Evolutionary conservation across 2,329 filamentous ascomycete species (phyloP).

Genomic region (Lecanicillium sp.): DNA sequence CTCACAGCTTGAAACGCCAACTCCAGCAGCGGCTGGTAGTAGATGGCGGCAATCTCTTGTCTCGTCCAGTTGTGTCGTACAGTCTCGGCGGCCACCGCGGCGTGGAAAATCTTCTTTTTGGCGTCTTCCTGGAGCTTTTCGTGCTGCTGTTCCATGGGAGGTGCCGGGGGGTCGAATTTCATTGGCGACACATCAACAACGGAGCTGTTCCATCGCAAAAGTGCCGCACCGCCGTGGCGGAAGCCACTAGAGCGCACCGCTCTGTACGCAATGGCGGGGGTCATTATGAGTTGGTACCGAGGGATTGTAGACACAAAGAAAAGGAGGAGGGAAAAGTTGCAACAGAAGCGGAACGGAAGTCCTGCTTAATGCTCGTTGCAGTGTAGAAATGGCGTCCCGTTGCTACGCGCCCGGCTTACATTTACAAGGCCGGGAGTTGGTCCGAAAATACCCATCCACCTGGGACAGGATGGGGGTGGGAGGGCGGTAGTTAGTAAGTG

Average conservation of each 20-base stretch:
- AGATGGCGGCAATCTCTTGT: constrained; percentile 75
- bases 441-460: constrained; percentile 7
- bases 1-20: constrained; percentile 67
- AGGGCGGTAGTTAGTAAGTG: too few relatives aligned
- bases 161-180: constrained; percentile 10
- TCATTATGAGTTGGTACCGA: not conserved
- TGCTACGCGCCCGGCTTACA: constrained; percentile 3
- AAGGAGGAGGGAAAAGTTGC: too few relatives aligned
- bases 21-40: constrained; percentile 75
- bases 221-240: constrained; percentile 10
- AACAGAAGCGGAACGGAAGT: too few relatives aligned
- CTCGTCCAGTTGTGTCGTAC: constrained; percentile 73
- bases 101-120: constrained; percentile 30
- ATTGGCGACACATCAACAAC: constrained; percentile 12
- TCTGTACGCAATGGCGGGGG: constrained; percentile 11
- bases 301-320: too few relatives aligned
- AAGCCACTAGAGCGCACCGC: constrained; percentile 6
- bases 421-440: constrained; percentile 14
- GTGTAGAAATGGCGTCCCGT: not conserved
- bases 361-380: not conserved
- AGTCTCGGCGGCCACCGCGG: constrained; percentile 53
- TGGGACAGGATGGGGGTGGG: too few relatives aligned
- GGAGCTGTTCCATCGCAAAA: constrained; percentile 14
- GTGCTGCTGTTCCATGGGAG: not conserved
- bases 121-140: constrained; percentile 8